Percentiles rank a stretch among this genome's conserved stretches.
phyloP scores from a whole-genome alignment of 352 stramenopile genomes.

The Paralagenidium karlingii region DNA sequence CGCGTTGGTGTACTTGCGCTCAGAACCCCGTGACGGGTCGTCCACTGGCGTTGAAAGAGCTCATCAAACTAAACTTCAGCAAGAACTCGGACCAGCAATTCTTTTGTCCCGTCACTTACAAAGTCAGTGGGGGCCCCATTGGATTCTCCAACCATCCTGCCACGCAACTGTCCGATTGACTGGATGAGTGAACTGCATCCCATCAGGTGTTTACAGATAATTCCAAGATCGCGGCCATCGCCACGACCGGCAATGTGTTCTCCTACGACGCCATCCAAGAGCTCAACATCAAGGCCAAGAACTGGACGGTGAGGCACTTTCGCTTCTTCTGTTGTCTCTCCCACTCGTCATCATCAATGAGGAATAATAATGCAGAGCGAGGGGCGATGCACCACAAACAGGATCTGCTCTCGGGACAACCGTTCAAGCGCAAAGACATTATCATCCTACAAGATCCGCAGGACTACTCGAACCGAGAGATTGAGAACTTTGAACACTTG shows the following conservation, averaged over 20 bases:
- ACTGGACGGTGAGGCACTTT: conserved; percentile 64
- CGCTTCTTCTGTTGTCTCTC: conserved; percentile 1
- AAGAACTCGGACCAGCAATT: conserved; percentile 70
- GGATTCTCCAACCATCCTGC: conserved; percentile 74
- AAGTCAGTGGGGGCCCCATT: conserved; percentile 71
- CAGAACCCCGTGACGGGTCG: conserved; percentile 93
- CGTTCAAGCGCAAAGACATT: conserved; percentile 89
- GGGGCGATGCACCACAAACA: too few relatives aligned
- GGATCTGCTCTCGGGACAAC: conserved; percentile 89
- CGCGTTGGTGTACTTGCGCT: background rate
- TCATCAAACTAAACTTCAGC: conserved; percentile 85
- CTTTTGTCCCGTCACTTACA: conserved; percentile 94
- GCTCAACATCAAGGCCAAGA: conserved; percentile 98
- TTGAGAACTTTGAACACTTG: conserved; percentile 97
- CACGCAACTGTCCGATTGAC: conserved; percentile 32
- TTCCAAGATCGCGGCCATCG: conserved; percentile 74
- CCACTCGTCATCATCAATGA: too few relatives aligned
- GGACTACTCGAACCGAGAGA: conserved; percentile 86
- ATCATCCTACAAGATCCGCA: conserved; percentile 93
- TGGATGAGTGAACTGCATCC: background rate
- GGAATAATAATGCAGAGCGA: background rate
- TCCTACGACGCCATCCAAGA: conserved; percentile 95
- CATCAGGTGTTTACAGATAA: conserved; percentile 74
- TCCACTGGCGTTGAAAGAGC: conserved; percentile 83
- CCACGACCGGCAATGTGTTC: conserved; percentile 91